A percentile compares a stretch with the other conserved stretches of the same genome.
These are phyloP conservation scores for Nephelium lappaceum DNA, from an alignment of 345 rosid species.

Conservation along the genomic window DNA sequence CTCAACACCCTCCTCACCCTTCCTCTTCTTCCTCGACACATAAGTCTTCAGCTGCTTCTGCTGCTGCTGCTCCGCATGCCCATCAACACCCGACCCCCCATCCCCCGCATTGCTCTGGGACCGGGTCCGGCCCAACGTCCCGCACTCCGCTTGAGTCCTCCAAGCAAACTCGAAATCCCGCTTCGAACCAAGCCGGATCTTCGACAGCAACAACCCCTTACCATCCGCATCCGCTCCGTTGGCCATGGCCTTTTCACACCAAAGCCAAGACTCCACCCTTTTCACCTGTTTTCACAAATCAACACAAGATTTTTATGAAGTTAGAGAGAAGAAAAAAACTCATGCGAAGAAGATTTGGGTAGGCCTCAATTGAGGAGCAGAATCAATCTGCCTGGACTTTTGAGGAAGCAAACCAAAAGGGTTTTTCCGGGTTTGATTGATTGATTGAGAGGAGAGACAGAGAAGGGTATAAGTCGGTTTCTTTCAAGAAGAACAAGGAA, in stretches of 20 bases:
- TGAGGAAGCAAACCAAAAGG: not conserved
- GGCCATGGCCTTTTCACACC: constrained; percentile 43
- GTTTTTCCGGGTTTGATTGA: constrained; percentile 26
- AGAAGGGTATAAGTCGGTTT: constrained; percentile 18
- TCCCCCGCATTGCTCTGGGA: constrained; percentile 25
- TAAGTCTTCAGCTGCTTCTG: constrained; percentile 40
- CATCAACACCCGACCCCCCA: not conserved
- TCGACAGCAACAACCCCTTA: constrained; percentile 47
- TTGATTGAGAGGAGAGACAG: constrained; percentile 2
- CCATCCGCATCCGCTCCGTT: constrained; percentile 54
- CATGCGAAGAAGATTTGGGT: not conserved
- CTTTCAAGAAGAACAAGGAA: constrained; percentile 15
- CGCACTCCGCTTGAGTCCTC: constrained; percentile 79
- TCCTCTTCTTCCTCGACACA: constrained; percentile 27
- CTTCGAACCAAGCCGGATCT: constrained; percentile 75
- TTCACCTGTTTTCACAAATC: not conserved
- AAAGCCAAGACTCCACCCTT: not conserved
- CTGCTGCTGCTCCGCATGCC: not conserved
- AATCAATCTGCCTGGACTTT: not conserved
- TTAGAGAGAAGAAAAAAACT: not conserved
- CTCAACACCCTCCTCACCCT: constrained; percentile 18
- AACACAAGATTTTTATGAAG: not conserved
- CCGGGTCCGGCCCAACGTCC: constrained; percentile 79
- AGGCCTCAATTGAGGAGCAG: not conserved
- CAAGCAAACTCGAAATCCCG: constrained; percentile 85